A percentile compares a stretch with the other conserved stretches of the same genome.
These are phyloP conservation scores for Geoglossum cookeanum DNA, from an alignment of 2,329 filamentous ascomycete genomes.

Conservation along the genomic window DNA sequence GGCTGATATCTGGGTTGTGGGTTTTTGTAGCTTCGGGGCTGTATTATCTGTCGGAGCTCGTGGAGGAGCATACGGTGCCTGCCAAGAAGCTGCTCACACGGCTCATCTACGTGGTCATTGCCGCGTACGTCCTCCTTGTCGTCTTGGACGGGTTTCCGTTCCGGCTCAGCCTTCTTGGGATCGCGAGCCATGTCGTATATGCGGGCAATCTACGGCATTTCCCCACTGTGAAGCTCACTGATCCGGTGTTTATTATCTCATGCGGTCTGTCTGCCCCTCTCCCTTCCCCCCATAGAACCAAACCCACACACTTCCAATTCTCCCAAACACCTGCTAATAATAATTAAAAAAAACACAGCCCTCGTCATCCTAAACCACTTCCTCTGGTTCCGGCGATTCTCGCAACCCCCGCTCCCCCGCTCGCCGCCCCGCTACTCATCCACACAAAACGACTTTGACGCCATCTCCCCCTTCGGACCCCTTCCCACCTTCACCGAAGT, in stretches of 20 bases:
- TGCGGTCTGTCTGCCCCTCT: constrained; percentile 39
- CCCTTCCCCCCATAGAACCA: neutral
- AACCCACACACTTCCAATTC: neutral
- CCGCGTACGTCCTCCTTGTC: constrained; percentile 52
- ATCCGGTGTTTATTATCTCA: constrained; percentile 69
- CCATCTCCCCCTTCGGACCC: constrained; percentile 22
- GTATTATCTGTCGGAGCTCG: constrained; percentile 94
- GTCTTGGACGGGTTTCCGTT: constrained; percentile 75
- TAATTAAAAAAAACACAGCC: constrained; percentile 24
- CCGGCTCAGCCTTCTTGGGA: constrained; percentile 50
- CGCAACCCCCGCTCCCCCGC: constrained; percentile 30
- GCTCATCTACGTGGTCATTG: constrained; percentile 69
- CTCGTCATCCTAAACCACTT: constrained; percentile 84
- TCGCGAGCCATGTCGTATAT: constrained; percentile 70
- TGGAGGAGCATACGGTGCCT: constrained; percentile 91
- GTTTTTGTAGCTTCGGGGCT: constrained; percentile 62
- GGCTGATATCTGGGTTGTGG: no score
- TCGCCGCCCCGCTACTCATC: neutral
- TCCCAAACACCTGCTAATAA: constrained; percentile 1
- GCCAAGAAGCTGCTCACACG: constrained; percentile 71
- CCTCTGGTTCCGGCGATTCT: constrained; percentile 91
- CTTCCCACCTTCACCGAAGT: constrained; percentile 83
- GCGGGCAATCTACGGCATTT: constrained; percentile 65
- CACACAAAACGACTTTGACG: constrained; percentile 17
- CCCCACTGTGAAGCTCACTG: constrained; percentile 63